phyloP scores from a whole-genome alignment of 78 protist species.

The Goniomonas avonlea region DNA sequence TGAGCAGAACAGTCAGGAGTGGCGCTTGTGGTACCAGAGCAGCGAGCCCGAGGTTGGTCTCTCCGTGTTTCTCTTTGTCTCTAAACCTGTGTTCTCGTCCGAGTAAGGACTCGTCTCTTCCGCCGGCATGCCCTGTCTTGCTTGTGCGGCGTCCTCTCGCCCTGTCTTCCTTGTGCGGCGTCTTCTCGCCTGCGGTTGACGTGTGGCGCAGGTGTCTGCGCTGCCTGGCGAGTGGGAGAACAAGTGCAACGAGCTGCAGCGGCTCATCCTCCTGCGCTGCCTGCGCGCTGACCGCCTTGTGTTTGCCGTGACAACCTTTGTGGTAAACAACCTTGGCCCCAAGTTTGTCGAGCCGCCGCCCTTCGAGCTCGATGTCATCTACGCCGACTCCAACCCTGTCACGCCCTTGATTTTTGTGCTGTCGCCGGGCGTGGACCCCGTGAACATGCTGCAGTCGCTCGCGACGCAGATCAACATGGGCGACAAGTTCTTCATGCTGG shows the following conservation, averaged over 20 bases:
- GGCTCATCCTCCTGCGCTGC: conserved; percentile 65
- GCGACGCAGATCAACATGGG: conserved; percentile 32
- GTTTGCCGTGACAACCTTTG: conserved; percentile 42
- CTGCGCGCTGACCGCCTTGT: conserved; percentile 81
- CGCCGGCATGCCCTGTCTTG: too few relatives aligned
- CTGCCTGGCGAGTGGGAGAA: conserved; percentile 72
- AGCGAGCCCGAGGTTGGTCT: conserved; percentile 75
- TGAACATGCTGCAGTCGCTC: conserved; percentile 35
- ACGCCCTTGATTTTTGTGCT: conserved; percentile 76
- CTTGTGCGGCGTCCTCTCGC: too few relatives aligned
- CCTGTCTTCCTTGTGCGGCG: too few relatives aligned
- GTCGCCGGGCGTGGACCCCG: conserved; percentile 79
- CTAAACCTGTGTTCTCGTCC: too few relatives aligned
- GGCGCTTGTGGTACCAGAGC: conserved; percentile 67
- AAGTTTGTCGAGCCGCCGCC: conserved; percentile 67
- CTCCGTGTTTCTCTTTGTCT: too few relatives aligned
- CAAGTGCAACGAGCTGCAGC: conserved; percentile 61
- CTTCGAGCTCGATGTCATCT: conserved; percentile 36
- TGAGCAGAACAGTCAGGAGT: conserved; percentile 52
- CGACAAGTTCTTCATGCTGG: conserved; percentile 37
- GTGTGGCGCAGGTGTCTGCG: too few relatives aligned
- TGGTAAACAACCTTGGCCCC: conserved; percentile 48
- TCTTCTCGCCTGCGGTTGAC: too few relatives aligned
- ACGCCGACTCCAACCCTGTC: conserved; percentile 22
- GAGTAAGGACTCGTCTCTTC: too few relatives aligned